These are phyloP conservation scores for Syzygium grande DNA, from an alignment of 345 rosid genomes.

Conservation along the genomic window DNA sequence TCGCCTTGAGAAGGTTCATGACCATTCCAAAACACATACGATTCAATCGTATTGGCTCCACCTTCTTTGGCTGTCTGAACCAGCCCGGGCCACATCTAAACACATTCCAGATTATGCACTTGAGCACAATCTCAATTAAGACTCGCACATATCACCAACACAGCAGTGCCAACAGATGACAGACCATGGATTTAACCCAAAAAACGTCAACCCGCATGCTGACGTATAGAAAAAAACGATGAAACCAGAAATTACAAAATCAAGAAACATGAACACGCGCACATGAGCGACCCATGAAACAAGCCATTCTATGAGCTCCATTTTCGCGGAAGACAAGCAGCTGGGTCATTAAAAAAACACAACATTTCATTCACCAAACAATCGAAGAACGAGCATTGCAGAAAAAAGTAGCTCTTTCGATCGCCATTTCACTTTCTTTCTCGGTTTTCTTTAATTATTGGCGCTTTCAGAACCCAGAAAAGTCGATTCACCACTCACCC, in stretches of 20 bases:
- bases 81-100: slow-evolving; percentile 89
- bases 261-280: not conserved
- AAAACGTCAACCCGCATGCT: not conserved
- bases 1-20: slow-evolving; percentile 73
- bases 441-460: not conserved
- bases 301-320: not conserved
- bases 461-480: not conserved
- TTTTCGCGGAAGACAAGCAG: not conserved
- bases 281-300: not conserved
- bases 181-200: not conserved
- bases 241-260: not conserved
- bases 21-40: slow-evolving; percentile 96
- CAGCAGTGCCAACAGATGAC: not conserved
- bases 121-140: not conserved
- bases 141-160: not conserved
- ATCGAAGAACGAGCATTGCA: not conserved
- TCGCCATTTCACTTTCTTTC: not conserved
- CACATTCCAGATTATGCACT: not conserved
- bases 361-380: not conserved
- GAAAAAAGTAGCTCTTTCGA: not conserved
- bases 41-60: slow-evolving; percentile 68
- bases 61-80: slow-evolving; percentile 87
- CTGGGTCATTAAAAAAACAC: not conserved
- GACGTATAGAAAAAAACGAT: not conserved
- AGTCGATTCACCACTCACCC: slow-evolving; percentile 10